Conservation (phyloP, 1,284 basidiomycete genomes). For the Melampsora americana region DNA sequence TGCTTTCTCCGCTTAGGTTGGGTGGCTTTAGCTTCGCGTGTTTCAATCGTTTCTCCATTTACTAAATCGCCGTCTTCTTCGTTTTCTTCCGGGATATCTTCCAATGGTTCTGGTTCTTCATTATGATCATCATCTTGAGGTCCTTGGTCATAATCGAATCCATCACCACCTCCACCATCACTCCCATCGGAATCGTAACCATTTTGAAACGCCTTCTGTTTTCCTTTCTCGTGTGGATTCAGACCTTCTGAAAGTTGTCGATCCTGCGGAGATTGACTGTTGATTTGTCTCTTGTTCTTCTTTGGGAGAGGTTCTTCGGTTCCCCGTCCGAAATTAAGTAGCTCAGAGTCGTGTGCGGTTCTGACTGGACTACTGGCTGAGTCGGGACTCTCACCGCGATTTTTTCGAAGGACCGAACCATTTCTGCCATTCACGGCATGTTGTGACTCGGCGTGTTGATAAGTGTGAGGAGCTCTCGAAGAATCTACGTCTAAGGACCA, state of each 20-base stretch:
- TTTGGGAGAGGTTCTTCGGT: conserved; percentile 17
- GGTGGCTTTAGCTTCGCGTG: neutral
- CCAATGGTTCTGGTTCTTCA: conserved; percentile 8
- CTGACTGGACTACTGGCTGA: conserved; percentile 23
- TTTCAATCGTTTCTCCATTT: neutral
- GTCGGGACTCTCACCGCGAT: conserved; percentile 6
- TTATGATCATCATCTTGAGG: conserved; percentile 7
- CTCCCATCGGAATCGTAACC: conserved; percentile 11
- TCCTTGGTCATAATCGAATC: conserved; percentile 8
- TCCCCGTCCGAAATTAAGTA: conserved; percentile 28
- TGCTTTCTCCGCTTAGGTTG: conserved; percentile 16
- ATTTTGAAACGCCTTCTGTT: conserved; percentile 10
- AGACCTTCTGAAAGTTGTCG: no score
- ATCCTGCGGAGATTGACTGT: neutral
- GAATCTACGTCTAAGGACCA: neutral
- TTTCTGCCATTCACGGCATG: neutral
- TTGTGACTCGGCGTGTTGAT: neutral
- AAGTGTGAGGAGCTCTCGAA: neutral
- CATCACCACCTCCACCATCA: conserved; percentile 4
- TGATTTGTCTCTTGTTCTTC: conserved; percentile 15
- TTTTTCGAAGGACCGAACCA: neutral
- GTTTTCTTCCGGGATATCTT: conserved; percentile 32
- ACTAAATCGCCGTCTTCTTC: conserved; percentile 6
- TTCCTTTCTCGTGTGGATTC: neutral
- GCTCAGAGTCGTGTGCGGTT: conserved; percentile 24